Percentiles rank a stretch among this genome's conserved stretches.
Evolutionary conservation across 805 yeast genomes (phyloP).

Genomic region (Kazachstania taianensis): DNA sequence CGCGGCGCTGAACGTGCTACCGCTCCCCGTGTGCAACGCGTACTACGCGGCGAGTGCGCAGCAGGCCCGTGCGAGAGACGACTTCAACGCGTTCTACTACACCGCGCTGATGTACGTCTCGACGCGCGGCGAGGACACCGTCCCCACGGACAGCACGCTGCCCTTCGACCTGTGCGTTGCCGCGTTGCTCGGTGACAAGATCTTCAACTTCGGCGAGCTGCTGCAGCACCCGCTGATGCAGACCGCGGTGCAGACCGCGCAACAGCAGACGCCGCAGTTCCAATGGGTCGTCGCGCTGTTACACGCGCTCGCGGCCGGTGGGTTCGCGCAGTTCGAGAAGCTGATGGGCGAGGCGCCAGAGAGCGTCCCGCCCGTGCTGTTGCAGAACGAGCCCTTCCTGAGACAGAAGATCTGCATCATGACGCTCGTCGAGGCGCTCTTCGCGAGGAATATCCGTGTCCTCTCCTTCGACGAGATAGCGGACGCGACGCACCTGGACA

Average conservation of each 20-base stretch:
- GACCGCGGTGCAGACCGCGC: slow-evolving; percentile 35
- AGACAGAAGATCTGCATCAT: slow-evolving; percentile 87
- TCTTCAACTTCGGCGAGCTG: slow-evolving; percentile 93
- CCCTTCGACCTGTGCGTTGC: slow-evolving; percentile 75
- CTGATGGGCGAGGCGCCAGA: slow-evolving; percentile 32
- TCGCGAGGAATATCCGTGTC: slow-evolving; percentile 64
- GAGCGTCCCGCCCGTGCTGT: slow-evolving; percentile 43
- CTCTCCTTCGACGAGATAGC: slow-evolving; percentile 68
- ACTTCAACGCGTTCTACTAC: slow-evolving; percentile 72
- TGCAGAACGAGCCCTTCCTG: slow-evolving; percentile 52
- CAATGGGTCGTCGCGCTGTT: slow-evolving; percentile 67
- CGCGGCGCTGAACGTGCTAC: slow-evolving; percentile 29
- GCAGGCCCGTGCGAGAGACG: slow-evolving; percentile 60
- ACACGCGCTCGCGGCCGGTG: slow-evolving; percentile 65
- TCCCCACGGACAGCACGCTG: slow-evolving; percentile 15
- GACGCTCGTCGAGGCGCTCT: slow-evolving; percentile 82
- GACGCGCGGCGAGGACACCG: slow-evolving; percentile 27
- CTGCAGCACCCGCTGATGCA: slow-evolving; percentile 76
- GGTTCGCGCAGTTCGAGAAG: slow-evolving; percentile 54
- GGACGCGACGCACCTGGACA: slow-evolving; percentile 50
- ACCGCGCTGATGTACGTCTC: slow-evolving; percentile 77
- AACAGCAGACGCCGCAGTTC: slow-evolving; percentile 26
- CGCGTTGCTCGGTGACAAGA: slow-evolving; percentile 82
- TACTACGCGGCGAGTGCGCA: slow-evolving; percentile 74
- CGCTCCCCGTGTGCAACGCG: slow-evolving; percentile 65